Evolutionary conservation across 805 yeast genomes (phyloP).

Genomic region (Ogataea trehaloabstinens): DNA sequence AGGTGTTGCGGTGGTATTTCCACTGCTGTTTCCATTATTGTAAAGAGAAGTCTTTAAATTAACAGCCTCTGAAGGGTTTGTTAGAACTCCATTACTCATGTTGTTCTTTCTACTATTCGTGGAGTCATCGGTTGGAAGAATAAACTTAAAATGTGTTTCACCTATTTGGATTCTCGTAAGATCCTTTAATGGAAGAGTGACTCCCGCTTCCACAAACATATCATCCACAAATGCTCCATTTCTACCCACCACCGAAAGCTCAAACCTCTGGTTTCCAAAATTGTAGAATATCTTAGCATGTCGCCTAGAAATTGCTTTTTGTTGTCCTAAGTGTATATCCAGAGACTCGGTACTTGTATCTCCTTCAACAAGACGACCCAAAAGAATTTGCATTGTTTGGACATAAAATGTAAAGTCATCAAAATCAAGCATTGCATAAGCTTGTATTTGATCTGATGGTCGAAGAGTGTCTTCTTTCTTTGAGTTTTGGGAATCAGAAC

Average conservation of each 20-base stretch:
- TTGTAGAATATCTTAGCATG: slow-evolving; percentile 97
- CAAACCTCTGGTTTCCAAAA: slow-evolving; percentile 94
- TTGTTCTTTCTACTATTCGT: slow-evolving; percentile 21
- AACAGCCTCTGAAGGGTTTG: slow-evolving; percentile 63
- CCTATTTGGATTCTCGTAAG: slow-evolving; percentile 90
- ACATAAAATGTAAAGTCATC: slow-evolving; percentile 92
- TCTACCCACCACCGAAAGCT: slow-evolving; percentile 85
- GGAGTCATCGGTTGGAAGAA: slow-evolving; percentile 66
- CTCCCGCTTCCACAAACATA: slow-evolving; percentile 81
- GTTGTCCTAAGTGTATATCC: slow-evolving; percentile 89
- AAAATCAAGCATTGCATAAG: slow-evolving; percentile 80
- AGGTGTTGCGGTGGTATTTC: slow-evolving; percentile 18
- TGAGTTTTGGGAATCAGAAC: slow-evolving; percentile 7
- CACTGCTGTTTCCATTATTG: slow-evolving; percentile 16
- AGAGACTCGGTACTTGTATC: slow-evolving; percentile 56
- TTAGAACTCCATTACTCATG: slow-evolving; percentile 25
- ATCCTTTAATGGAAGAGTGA: slow-evolving; percentile 82
- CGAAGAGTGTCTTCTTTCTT: slow-evolving; percentile 6
- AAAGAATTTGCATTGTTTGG: slow-evolving; percentile 88
- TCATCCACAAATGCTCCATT: slow-evolving; percentile 98
- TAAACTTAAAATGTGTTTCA: slow-evolving; percentile 83
- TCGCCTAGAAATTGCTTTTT: slow-evolving; percentile 88
- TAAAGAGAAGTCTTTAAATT: slow-evolving; percentile 51
- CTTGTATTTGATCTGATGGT: slow-evolving; percentile 41
- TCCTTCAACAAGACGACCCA: slow-evolving; percentile 85